Conservation (phyloP, 352 stramenopile species). For the Phytopythium oedochilum region DNA sequence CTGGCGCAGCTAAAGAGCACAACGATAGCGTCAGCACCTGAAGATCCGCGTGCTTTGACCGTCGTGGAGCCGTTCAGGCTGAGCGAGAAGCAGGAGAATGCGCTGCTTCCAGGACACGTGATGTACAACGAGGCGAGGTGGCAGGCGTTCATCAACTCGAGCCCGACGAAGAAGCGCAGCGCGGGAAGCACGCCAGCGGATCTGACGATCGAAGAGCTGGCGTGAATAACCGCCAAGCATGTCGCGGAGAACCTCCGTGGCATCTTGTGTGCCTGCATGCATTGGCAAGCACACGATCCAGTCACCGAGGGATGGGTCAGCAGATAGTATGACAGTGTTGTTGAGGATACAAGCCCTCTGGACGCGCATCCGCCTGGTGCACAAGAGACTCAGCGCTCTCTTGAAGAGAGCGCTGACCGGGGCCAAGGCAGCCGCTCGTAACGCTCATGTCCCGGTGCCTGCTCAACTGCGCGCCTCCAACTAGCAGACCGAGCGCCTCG, state of each 20-base stretch:
- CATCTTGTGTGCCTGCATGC: too few relatives aligned
- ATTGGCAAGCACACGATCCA: too few relatives aligned
- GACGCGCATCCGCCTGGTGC: background rate
- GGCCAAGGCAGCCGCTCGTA: background rate
- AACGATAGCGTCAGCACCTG: background rate
- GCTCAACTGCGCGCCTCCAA: background rate
- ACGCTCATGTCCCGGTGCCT: background rate
- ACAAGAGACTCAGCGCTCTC: background rate
- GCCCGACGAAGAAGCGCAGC: background rate
- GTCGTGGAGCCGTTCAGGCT: background rate
- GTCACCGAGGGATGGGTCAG: too few relatives aligned
- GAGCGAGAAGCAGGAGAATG: background rate
- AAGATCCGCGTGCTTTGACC: background rate
- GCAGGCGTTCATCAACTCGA: background rate
- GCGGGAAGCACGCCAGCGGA: conserved; percentile 5
- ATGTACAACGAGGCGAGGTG: background rate
- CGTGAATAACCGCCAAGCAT: conserved; percentile 4
- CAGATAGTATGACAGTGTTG: too few relatives aligned
- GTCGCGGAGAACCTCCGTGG: background rate
- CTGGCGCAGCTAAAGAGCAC: background rate
- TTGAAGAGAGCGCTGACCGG: too few relatives aligned
- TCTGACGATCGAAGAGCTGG: conserved; percentile 27
- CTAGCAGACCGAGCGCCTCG: too few relatives aligned
- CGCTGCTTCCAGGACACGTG: background rate
- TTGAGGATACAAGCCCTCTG: too few relatives aligned